These are phyloP conservation scores for Petunia hybrid DNA, from an alignment of 305 asterid genomes.

Conservation along the genomic window DNA sequence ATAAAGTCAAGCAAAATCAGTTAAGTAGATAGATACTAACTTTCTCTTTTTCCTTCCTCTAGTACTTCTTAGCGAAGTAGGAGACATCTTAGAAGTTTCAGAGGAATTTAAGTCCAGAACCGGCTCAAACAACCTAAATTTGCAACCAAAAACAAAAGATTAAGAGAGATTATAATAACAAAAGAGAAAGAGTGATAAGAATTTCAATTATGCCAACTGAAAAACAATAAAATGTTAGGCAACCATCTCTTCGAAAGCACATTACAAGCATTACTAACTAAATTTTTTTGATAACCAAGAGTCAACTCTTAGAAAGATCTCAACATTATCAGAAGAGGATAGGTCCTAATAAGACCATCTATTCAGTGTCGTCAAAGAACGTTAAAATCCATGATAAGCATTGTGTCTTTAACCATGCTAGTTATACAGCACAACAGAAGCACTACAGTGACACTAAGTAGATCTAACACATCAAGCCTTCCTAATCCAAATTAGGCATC, in stretches of 20 bases:
- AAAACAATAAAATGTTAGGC: slow-evolving; percentile 14
- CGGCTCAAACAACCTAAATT: slow-evolving; percentile 63
- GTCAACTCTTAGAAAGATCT: slow-evolving; percentile 13
- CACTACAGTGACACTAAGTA: neutral
- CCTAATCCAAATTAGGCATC: slow-evolving; percentile 10
- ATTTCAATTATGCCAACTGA: slow-evolving; percentile 15
- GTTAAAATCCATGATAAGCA: slow-evolving; percentile 16
- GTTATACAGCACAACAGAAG: slow-evolving; percentile 24
- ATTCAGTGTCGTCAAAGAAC: neutral
- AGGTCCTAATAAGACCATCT: neutral
- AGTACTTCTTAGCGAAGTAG: slow-evolving; percentile 31
- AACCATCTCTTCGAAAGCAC: slow-evolving; percentile 4
- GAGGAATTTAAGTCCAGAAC: slow-evolving; percentile 52
- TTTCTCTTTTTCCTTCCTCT: slow-evolving; percentile 66
- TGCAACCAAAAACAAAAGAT: neutral
- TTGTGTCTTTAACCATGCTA: slow-evolving; percentile 7
- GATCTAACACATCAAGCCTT: neutral
- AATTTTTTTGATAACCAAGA: neutral
- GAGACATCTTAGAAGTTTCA: slow-evolving; percentile 45
- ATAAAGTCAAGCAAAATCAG: slow-evolving; percentile 28
- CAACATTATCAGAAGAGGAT: slow-evolving; percentile 17
- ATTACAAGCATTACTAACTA: neutral
- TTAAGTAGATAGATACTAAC: slow-evolving; percentile 55
- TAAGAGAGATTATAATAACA: slow-evolving; percentile 1
- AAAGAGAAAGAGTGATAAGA: slow-evolving; percentile 2